Evolutionary conservation across 2,329 filamentous ascomycete genomes (phyloP).

Genomic region (Fusarium foetens): DNA sequence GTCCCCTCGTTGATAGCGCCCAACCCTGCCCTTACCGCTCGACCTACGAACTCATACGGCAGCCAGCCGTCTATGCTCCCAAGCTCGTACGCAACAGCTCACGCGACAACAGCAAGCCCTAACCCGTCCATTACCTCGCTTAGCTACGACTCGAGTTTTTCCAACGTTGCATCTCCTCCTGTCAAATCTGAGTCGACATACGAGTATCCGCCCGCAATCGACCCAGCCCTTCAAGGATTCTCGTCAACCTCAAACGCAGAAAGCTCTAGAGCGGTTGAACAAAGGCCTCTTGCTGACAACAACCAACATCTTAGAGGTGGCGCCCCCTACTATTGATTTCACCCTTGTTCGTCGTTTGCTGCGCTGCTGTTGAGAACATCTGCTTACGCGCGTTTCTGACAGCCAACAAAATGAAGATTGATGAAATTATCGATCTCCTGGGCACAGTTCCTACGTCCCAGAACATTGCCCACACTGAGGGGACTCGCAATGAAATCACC

Average conservation of each 20-base stretch:
- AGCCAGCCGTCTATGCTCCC: constrained; percentile 57
- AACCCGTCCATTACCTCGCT: constrained; percentile 44
- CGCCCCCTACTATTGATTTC: constrained; percentile 54
- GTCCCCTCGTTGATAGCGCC: constrained; percentile 43
- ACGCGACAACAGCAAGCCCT: constrained; percentile 48
- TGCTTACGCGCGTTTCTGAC: constrained; percentile 46
- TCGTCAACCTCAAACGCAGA: constrained; percentile 39
- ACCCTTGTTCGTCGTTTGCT: constrained; percentile 44
- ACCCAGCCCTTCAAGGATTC: constrained; percentile 69
- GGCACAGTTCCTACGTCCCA: constrained; percentile 68
- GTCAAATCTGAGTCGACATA: constrained; percentile 55
- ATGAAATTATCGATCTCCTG: constrained; percentile 74
- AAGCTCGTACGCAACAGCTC: constrained; percentile 55
- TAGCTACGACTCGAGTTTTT: constrained; percentile 50
- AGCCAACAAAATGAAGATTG: constrained; percentile 71
- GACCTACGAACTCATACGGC: constrained; percentile 56
- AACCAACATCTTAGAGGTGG: constrained; percentile 62
- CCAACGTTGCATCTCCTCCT: constrained; percentile 45
- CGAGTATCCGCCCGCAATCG: constrained; percentile 71
- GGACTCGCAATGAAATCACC: constrained; percentile 72
- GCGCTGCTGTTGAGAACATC: constrained; percentile 46
- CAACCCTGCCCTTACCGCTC: constrained; percentile 40
- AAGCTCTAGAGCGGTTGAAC: constrained; percentile 41
- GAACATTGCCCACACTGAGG: constrained; percentile 61
- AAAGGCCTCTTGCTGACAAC: constrained; percentile 46